phyloP scores from a whole-genome alignment of 495 filamentous ascomycete genomes.

The Trichoderma reesei region DNA sequence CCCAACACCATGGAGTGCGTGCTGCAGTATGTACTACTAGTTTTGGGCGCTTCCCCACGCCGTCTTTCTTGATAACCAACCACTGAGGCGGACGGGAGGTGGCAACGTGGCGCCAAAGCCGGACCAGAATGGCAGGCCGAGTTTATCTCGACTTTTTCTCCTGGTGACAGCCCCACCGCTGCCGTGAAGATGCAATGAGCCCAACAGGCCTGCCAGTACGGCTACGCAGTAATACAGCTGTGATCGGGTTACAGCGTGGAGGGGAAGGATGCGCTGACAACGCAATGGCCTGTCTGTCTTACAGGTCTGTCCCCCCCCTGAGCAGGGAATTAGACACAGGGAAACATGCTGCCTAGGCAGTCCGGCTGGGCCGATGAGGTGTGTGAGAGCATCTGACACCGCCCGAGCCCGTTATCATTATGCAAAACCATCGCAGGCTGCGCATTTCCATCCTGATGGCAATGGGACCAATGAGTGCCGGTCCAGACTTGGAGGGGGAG shows the following conservation, averaged over 20 bases:
- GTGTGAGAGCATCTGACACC: conserved; percentile 4
- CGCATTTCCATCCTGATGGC: background rate
- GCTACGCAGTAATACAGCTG: no score
- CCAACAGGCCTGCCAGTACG: background rate
- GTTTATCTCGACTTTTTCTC: background rate
- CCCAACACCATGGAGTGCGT: background rate
- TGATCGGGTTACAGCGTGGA: background rate
- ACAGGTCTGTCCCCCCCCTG: background rate
- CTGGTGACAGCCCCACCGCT: background rate
- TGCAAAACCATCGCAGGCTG: background rate
- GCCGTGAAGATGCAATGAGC: background rate
- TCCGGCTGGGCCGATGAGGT: background rate
- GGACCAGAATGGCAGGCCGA: conserved; percentile 4
- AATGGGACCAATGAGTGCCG: background rate
- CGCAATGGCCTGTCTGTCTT: background rate
- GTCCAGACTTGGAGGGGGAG: background rate
- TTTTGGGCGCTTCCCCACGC: background rate
- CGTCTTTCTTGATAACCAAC: background rate
- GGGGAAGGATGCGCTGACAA: background rate
- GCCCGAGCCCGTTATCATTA: background rate
- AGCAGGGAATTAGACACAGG: background rate
- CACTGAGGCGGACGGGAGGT: background rate
- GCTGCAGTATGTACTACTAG: no score
- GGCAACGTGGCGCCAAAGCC: background rate
- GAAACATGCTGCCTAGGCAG: background rate